phyloP scores from a whole-genome alignment of 352 stramenopile species.

The Phytophthora litchii region DNA sequence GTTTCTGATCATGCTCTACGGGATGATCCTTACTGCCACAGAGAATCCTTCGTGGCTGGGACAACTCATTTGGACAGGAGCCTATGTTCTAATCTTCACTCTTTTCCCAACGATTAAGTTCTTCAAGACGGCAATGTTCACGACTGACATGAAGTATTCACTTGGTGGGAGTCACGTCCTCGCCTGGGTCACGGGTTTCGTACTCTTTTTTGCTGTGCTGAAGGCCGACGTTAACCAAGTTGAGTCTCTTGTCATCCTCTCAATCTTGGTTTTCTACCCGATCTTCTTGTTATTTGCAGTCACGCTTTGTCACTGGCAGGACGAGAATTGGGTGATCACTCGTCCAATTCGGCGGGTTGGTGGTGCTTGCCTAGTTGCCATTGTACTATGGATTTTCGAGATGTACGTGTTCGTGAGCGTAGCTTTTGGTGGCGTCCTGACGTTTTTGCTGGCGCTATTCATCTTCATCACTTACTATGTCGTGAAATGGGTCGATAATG shows the following conservation, averaged over 20 bases:
- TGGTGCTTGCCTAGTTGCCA: constrained; percentile 23
- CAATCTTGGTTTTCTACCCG: constrained; percentile 81
- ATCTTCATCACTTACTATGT: constrained; percentile 80
- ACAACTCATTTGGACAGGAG: constrained; percentile 71
- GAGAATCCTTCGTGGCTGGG: constrained; percentile 73
- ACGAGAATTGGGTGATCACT: constrained; percentile 72
- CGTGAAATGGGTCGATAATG: constrained; percentile 86
- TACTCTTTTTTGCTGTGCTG: constrained; percentile 75
- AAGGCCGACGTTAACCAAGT: constrained; percentile 65
- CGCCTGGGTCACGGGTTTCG: constrained; percentile 71
- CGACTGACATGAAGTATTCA: constrained; percentile 58
- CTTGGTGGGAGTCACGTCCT: constrained; percentile 61
- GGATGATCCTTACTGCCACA: constrained; percentile 63
- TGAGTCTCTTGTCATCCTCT: constrained; percentile 78
- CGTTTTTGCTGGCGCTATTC: constrained; percentile 65
- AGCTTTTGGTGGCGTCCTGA: constrained; percentile 58
- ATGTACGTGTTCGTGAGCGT: constrained; percentile 76
- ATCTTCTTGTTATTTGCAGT: constrained; percentile 75
- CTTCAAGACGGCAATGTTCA: constrained; percentile 70
- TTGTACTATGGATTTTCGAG: constrained; percentile 77
- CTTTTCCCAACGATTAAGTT: constrained; percentile 78
- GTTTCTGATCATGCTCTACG: constrained; percentile 69
- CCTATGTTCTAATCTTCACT: constrained; percentile 73
- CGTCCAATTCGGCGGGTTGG: constrained; percentile 43
- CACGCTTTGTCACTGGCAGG: constrained; percentile 79